Evolutionary conservation across 495 filamentous ascomycete genomes (phyloP).

Genomic region (Xylaria longipes): DNA sequence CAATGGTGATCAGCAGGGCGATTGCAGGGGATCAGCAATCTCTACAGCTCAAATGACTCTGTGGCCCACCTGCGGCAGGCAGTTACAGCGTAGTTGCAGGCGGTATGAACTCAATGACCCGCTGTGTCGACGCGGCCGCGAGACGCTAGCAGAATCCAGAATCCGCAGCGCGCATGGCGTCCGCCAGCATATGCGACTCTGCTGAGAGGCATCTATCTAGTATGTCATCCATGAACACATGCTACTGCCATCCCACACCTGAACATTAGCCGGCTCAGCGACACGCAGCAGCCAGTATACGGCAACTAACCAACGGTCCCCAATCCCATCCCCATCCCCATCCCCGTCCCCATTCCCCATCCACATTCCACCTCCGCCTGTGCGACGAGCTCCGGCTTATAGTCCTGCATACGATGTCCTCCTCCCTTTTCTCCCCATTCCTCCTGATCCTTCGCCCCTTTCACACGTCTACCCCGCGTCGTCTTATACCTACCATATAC

Average conservation of each 20-base stretch:
- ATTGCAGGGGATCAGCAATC: conserved; percentile 12
- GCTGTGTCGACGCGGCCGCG: neutral
- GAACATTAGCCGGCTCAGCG: neutral
- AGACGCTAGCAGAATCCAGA: neutral
- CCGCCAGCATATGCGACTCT: neutral
- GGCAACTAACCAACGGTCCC: neutral
- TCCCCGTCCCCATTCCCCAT: neutral
- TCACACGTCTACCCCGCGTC: neutral
- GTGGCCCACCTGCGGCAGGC: neutral
- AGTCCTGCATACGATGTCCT: conserved; percentile 22
- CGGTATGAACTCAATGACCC: conserved; percentile 4
- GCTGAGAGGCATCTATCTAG: neutral
- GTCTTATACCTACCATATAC: neutral
- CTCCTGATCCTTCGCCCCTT: conserved; percentile 17
- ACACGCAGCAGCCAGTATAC: neutral
- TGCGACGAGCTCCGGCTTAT: neutral
- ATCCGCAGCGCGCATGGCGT: neutral
- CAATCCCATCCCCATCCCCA: neutral
- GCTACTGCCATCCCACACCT: neutral
- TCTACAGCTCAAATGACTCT: conserved; percentile 23
- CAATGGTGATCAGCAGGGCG: conserved; percentile 9
- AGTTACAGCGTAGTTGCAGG: neutral
- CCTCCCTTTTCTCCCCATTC: conserved; percentile 30
- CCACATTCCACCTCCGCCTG: conserved; percentile 7
- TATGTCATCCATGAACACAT: neutral